Percentiles rank a stretch among this genome's conserved stretches.
phyloP scores from a whole-genome alignment of 2,329 filamentous ascomycete species.

The Aspergillus sp. region DNA sequence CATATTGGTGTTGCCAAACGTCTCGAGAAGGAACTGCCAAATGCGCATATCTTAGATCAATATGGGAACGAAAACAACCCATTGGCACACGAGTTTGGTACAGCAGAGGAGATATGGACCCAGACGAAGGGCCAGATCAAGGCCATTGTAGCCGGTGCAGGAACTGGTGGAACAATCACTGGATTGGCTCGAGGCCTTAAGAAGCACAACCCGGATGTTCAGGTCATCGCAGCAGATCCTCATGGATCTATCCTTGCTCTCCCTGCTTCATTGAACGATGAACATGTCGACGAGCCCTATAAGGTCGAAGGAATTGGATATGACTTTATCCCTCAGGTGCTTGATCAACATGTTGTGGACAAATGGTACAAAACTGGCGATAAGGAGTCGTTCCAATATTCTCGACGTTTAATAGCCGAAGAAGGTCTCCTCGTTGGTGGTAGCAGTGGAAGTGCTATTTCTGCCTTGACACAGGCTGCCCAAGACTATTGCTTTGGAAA shows the following conservation, averaged over 20 bases:
- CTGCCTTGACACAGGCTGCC: conserved; percentile 70
- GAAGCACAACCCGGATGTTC: conserved; percentile 81
- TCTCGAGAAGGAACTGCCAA: conserved; percentile 91
- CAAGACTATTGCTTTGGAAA: conserved; percentile 73
- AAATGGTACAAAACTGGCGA: conserved; percentile 99
- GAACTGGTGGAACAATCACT: conserved; percentile 92
- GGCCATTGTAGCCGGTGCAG: conserved; percentile 83
- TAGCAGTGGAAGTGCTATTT: conserved; percentile 87
- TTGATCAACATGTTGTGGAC: conserved; percentile 75
- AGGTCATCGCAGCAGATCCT: conserved; percentile 88
- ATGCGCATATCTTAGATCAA: conserved; percentile 95
- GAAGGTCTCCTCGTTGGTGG: conserved; percentile 92
- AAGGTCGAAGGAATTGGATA: conserved; percentile 99
- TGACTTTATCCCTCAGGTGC: conserved; percentile 93
- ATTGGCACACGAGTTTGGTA: conserved; percentile 86
- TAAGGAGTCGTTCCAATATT: conserved; percentile 81
- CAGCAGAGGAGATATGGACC: conserved; percentile 91
- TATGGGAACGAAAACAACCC: conserved; percentile 92
- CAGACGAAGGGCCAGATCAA: conserved; percentile 81
- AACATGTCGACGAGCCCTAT: conserved; percentile 77
- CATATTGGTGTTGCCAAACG: conserved; percentile 92
- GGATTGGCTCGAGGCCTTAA: conserved; percentile 78
- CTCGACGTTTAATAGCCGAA: conserved; percentile 85
- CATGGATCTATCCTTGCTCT: conserved; percentile 86
- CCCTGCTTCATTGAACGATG: conserved; percentile 73